Base-by-base conservation (phyloP, 768 basidiomycete genomes). In the Pisolithus orientalis region DNA sequence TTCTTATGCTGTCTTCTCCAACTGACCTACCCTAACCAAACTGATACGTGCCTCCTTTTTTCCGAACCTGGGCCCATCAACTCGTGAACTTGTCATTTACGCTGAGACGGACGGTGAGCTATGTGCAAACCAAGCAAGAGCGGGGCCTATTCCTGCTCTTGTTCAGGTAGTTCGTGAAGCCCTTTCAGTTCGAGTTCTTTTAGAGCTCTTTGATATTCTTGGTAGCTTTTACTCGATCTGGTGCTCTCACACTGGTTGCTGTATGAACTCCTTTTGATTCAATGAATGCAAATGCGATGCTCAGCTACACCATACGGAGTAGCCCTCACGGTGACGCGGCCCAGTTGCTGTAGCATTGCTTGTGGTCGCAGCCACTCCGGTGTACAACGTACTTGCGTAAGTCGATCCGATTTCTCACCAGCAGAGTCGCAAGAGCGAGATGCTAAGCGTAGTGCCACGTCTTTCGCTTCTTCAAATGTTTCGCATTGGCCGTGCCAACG, bases 31-130 rank as follows among this genome's bases (percentile, higher is more conserved):
- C 45, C 39, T 40, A 52, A 55, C 38, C 43, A 37, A 25, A 57
- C 61, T n/a, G 38, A 57, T 14, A 14, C 40, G 6, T 74, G 77
- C n/a, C 59, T 77, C 38, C 75, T 68, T 53, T 21, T 66, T 80
- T 50, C 77, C 75, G 1, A 75, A 69, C 29, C 75, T 76, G 49
- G 72, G 78, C 51, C 68, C 71, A 29, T 16, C 73, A 74, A 59
- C 72, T 74, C 8, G 54, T 77, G 39, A 71, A 73, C 48, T 11
- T 32, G 31, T 32, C 34, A 14, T 34, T 13, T 14, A 5, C 34
- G 34, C 11, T 34, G 5, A 0, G 34, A 34, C 13, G 34, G 31
- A 34, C 34, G 34, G 34, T 13, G 34, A 34, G 4, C 13, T 34
- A 11, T 14, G 34, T 14, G 14, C 34, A 13, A 34, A 34, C 34